phyloP scores from a whole-genome alignment of 1,139 yeast species.

The Arxiozyma telluris region DNA sequence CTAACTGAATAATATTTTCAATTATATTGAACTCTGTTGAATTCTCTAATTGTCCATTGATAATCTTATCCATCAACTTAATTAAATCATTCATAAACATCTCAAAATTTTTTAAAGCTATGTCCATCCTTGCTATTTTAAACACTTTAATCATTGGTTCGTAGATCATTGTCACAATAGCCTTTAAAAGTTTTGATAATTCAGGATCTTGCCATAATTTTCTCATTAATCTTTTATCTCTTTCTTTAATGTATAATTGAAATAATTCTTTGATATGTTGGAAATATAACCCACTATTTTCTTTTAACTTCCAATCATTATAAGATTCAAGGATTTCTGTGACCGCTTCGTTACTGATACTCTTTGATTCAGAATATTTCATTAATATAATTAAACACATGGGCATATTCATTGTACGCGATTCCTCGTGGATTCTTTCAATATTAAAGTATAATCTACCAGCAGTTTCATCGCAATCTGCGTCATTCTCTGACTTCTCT shows the following conservation, averaged over 20 bases:
- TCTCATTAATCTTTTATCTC: conserved; percentile 67
- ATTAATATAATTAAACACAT: conserved; percentile 29
- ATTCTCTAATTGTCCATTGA: conserved; percentile 34
- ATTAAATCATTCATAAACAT: conserved; percentile 66
- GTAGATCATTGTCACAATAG: conserved; percentile 67
- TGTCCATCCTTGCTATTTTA: conserved; percentile 65
- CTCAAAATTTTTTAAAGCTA: conserved; percentile 67
- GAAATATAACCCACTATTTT: conserved; percentile 31
- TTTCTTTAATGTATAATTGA: conserved; percentile 54
- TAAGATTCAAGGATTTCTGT: conserved; percentile 27
- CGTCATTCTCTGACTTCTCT: conserved; percentile 12
- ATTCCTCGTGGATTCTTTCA: conserved; percentile 32
- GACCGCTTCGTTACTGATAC: conserved; percentile 18
- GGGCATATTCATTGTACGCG: conserved; percentile 32
- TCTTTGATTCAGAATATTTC: conserved; percentile 18
- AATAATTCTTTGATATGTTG: conserved; percentile 52
- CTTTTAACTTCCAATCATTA: conserved; percentile 33
- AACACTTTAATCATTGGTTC: conserved; percentile 75
- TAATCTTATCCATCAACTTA: conserved; percentile 38
- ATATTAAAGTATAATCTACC: conserved; percentile 14
- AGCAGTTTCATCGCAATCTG: background rate
- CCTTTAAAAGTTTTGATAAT: conserved; percentile 59
- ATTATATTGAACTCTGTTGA: conserved; percentile 45
- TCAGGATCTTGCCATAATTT: conserved; percentile 82
- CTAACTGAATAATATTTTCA: conserved; percentile 51